Conservation (phyloP, 345 rosid genomes). For the Eucalyptus cladocalyx region DNA sequence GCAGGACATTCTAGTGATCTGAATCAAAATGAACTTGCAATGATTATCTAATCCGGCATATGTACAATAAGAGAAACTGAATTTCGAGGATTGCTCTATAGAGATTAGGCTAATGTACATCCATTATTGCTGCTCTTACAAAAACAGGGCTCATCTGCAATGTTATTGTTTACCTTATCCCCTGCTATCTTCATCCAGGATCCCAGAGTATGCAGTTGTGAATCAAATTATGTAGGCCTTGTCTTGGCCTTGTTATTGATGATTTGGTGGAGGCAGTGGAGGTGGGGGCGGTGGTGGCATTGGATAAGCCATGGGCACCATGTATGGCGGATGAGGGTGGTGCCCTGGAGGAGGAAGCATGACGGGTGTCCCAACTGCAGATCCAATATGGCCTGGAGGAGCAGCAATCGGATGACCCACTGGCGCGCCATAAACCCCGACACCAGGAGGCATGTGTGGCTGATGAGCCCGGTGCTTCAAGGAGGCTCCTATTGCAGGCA, state of each 20-base stretch:
- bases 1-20: not conserved
- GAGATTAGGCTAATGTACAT: not conserved
- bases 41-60: not conserved
- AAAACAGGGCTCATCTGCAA: not conserved
- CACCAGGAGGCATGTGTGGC: slow-evolving; percentile 36
- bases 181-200: not conserved
- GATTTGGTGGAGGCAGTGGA: slow-evolving; percentile 34
- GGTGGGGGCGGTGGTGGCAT: slow-evolving; percentile 22
- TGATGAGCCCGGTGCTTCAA: slow-evolving; percentile 37
- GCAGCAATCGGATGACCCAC: slow-evolving; percentile 63
- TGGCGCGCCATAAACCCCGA: slow-evolving; percentile 68
- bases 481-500: slow-evolving; percentile 13
- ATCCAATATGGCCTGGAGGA: slow-evolving; percentile 56
- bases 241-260: slow-evolving; percentile 18
- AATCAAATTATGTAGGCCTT: not conserved
- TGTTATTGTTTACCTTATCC: not conserved
- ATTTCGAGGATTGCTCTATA: not conserved
- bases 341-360: slow-evolving; percentile 82
- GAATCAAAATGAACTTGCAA: not conserved
- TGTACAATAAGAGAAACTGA: not conserved
- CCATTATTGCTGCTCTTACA: not conserved
- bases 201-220: not conserved
- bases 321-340: slow-evolving; percentile 58
- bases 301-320: slow-evolving; percentile 58
- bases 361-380: slow-evolving; percentile 85